Conservation (phyloP, 139 green algal genomes). For the Picochlorum sp. region DNA sequence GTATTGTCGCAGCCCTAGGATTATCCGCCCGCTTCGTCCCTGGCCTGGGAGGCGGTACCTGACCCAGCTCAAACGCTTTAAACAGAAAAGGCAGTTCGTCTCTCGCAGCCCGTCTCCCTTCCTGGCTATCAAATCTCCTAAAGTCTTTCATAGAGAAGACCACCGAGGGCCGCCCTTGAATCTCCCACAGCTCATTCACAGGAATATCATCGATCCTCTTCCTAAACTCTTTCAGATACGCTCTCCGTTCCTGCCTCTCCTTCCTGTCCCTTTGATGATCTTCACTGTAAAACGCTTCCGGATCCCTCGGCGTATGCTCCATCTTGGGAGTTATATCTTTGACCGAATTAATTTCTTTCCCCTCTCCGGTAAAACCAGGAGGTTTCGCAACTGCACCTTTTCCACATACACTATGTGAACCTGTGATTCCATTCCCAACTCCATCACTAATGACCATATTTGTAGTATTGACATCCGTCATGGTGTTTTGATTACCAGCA, state of each 20-base stretch:
- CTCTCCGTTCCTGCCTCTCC: slow-evolving; percentile 13
- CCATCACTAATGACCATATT: too few relatives aligned
- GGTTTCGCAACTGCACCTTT: too few relatives aligned
- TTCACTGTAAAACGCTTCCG: slow-evolving; percentile 3
- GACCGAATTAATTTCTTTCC: too few relatives aligned
- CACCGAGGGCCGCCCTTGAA: slow-evolving; percentile 23
- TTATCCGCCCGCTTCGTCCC: slow-evolving; percentile 47
- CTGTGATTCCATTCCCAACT: too few relatives aligned
- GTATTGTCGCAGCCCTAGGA: slow-evolving; percentile 73
- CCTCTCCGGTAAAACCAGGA: too few relatives aligned
- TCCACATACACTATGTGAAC: too few relatives aligned
- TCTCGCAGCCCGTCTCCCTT: slow-evolving; percentile 28
- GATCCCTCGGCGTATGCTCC: not conserved
- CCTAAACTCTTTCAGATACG: slow-evolving; percentile 7
- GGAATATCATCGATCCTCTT: slow-evolving; percentile 5
- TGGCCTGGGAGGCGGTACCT: slow-evolving; percentile 42
- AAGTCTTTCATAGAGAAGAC: slow-evolving; percentile 25
- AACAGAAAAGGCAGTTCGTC: slow-evolving; percentile 78
- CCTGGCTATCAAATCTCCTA: not conserved
- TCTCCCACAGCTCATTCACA: slow-evolving; percentile 18
- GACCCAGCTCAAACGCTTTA: slow-evolving; percentile 79
- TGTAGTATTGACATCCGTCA: too few relatives aligned
- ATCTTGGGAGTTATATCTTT: too few relatives aligned
- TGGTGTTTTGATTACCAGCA: too few relatives aligned
- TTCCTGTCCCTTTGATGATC: slow-evolving; percentile 5